A percentile compares a stretch with the other conserved stretches of the same genome.
Conservation (phyloP, 495 filamentous ascomycete genomes). For the Aspergillus indologenus region DNA sequence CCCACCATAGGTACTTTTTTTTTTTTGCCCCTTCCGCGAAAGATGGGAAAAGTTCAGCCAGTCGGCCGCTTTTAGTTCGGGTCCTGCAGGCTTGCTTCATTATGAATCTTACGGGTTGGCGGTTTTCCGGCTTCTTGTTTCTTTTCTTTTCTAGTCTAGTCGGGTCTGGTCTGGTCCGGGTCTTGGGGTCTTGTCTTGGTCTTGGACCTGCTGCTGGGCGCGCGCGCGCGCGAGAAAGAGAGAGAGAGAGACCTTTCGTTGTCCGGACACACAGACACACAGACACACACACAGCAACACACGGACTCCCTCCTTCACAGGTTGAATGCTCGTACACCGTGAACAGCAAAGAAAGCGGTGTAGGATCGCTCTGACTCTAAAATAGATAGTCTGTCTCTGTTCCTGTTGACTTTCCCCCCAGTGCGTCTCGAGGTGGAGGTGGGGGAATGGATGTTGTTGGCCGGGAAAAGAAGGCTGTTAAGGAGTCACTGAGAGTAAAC, state of each 20-base stretch:
- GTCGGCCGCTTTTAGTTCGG: constrained; percentile 5
- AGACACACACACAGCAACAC: too few relatives aligned
- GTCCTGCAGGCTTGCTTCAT: background rate
- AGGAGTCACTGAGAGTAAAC: background rate
- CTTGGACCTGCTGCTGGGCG: background rate
- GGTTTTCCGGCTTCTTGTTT: background rate
- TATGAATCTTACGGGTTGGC: too few relatives aligned
- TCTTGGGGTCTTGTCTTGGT: too few relatives aligned
- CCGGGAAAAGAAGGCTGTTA: background rate
- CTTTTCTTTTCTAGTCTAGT: background rate
- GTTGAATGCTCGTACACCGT: too few relatives aligned
- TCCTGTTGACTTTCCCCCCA: background rate
- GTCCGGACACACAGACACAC: background rate
- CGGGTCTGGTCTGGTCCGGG: background rate
- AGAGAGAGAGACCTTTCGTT: too few relatives aligned
- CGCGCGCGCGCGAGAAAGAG: too few relatives aligned
- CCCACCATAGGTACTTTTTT: constrained; percentile 18
- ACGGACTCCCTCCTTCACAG: background rate
- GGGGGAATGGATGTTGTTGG: background rate
- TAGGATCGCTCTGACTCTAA: background rate
- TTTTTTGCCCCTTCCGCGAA: constrained; percentile 20
- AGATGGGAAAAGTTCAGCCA: background rate
- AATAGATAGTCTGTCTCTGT: background rate
- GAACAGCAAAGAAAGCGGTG: constrained; percentile 1
- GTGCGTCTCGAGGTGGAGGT: background rate